Evolutionary conservation across 2,329 filamentous ascomycete species (phyloP), one percentile per base, ranked within the genome.

Genomic region (Cylindrodendrum hubeiense): DNA sequence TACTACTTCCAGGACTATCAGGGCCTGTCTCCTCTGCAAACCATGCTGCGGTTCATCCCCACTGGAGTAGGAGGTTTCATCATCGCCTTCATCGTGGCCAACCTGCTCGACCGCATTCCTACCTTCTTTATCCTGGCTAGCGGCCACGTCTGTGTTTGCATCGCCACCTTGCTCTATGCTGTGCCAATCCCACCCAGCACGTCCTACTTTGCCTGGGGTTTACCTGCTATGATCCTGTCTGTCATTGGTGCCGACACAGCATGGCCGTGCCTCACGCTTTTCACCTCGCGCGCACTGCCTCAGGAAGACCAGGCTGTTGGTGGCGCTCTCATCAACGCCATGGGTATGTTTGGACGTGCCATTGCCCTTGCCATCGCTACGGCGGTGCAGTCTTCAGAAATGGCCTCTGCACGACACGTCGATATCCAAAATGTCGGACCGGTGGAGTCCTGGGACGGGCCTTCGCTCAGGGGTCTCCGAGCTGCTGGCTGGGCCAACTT

Each of bases 1-100:
- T 93, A 90, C 77, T 91, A 88, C 78, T 93, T 88, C 77, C 91
- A 93, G 76, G 85, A 90, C 67, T 92, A 87, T 74, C 89, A 90
- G 70, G 86, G 84, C 0, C 82, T 89, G 2, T 84, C 83, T 0
- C 82, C 89, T 0, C 80, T 92, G n/a, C 86, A 91, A 67, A 92
- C 90, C 0, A 91, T 90, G 13, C 75, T 93, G 9, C 88, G 90
- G 3, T 93, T 92, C 75, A 82, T 93, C 9, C 90, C 91, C 0
- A 90, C 87, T 0, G 90, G 90, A 10, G 81, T 90, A 0, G 82
- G 82, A 8, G 90, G 91, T 7, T 76, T 88, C 5, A 67, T 88
- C n/a, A 86, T 87, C 1, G 87, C 87, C 10, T 79, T 86, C 60
- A 75, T 87, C 26, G 86, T 88, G 1, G 86, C 87, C 3, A 82